A percentile compares a stretch with the other conserved stretches of the same genome.
These are phyloP conservation scores for Fraxinus floribunda DNA, from an alignment of 305 asterid genomes.

Conservation along the genomic window DNA sequence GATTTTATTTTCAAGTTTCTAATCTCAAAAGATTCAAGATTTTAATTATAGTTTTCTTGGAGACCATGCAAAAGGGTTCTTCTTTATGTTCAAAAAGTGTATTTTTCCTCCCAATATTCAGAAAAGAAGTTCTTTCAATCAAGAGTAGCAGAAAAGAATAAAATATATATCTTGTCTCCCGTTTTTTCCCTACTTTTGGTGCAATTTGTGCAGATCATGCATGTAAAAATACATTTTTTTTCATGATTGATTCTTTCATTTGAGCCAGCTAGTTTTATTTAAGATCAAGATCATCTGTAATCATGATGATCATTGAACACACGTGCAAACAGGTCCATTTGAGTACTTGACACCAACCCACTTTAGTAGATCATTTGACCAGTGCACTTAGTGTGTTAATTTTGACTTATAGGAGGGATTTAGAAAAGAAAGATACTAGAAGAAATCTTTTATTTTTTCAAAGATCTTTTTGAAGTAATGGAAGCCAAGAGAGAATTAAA, in stretches of 20 bases:
- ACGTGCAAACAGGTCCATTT: constrained; percentile 41
- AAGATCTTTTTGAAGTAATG: background rate
- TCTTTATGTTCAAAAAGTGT: constrained; percentile 47
- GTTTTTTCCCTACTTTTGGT: constrained; percentile 20
- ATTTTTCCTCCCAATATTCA: constrained; percentile 34
- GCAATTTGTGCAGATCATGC: constrained; percentile 27
- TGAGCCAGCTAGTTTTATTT: constrained; percentile 24
- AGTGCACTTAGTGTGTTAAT: constrained; percentile 18
- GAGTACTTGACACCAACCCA: constrained; percentile 37
- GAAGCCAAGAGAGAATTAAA: background rate
- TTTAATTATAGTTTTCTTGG: constrained; percentile 61
- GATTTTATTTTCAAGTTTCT: constrained; percentile 14
- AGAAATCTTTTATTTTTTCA: background rate
- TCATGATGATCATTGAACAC: constrained; percentile 31
- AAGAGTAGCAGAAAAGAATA: constrained; percentile 32
- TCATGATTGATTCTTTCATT: constrained; percentile 22
- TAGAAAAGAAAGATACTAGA: background rate
- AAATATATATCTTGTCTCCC: constrained; percentile 25
- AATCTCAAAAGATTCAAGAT: constrained; percentile 55
- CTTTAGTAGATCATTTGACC: constrained; percentile 24
- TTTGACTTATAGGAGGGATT: constrained; percentile 2
- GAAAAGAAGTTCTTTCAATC: constrained; percentile 40
- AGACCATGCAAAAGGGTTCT: constrained; percentile 74
- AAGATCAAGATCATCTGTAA: constrained; percentile 37
- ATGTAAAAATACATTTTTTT: constrained; percentile 12